Conservation (phyloP, 805 yeast species). For the Priceomyces castillae region DNA sequence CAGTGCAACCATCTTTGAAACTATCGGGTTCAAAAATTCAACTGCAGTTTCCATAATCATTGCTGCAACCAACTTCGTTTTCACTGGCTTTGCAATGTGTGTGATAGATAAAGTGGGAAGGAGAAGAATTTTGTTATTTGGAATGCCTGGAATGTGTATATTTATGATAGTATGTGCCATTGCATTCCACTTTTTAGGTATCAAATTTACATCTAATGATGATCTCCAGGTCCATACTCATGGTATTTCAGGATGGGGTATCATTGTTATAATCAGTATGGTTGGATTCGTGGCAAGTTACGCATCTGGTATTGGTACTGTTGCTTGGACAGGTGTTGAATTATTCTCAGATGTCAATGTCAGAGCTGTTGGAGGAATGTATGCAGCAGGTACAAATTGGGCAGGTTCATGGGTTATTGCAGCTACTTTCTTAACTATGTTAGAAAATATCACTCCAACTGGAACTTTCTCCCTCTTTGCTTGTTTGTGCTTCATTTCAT, state of each 20-base stretch:
- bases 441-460: slow-evolving; percentile 87
- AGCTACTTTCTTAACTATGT: slow-evolving; percentile 90
- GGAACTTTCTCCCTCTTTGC: slow-evolving; percentile 94
- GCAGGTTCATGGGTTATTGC: slow-evolving; percentile 89
- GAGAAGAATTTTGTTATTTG: slow-evolving; percentile 69
- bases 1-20: slow-evolving; percentile 86
- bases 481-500: slow-evolving; percentile 69
- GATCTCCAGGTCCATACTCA: slow-evolving; percentile 34
- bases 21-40: slow-evolving; percentile 83
- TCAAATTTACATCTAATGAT: slow-evolving; percentile 50
- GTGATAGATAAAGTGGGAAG: slow-evolving; percentile 88
- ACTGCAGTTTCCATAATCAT: slow-evolving; percentile 93
- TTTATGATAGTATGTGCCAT: slow-evolving; percentile 80
- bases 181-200: slow-evolving; percentile 83
- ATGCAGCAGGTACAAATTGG: slow-evolving; percentile 94
- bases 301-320: slow-evolving; percentile 94
- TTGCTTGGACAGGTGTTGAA: slow-evolving; percentile 98
- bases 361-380: slow-evolving; percentile 87
- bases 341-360: slow-evolving; percentile 86
- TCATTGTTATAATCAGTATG: slow-evolving; percentile 81
- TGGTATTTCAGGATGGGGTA: slow-evolving; percentile 80
- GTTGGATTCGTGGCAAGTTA: slow-evolving; percentile 84
- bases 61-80: slow-evolving; percentile 91
- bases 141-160: slow-evolving; percentile 82
- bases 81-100: slow-evolving; percentile 81